Conservation (phyloP, 371 early-diverging fungal species). For the Rhizopus arrhizus region DNA sequence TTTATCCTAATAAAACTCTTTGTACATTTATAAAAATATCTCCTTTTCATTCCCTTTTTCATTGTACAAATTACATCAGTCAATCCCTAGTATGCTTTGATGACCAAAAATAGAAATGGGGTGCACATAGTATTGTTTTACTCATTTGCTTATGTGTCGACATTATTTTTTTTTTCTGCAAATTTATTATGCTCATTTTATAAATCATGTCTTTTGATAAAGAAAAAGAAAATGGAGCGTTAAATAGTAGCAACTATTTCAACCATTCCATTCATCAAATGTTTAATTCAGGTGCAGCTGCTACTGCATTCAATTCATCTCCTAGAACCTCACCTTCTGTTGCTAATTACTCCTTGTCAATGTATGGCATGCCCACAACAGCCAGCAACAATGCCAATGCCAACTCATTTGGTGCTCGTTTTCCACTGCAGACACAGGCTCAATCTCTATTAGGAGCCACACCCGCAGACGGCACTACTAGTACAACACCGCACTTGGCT, state of each 20-base stretch:
- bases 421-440: background rate
- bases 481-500: constrained; percentile 57
- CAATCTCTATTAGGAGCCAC: background rate
- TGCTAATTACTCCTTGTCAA: constrained; percentile 14
- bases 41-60: no score
- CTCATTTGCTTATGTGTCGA: constrained; percentile 1
- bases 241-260: constrained; percentile 21
- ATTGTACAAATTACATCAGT: no score
- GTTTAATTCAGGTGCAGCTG: constrained; percentile 3
- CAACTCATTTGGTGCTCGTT: constrained; percentile 2
- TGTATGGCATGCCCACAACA: constrained; percentile 13
- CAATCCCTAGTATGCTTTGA: background rate
- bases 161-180: background rate
- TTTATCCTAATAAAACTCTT: no score
- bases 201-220: constrained; percentile 24
- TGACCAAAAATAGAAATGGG: constrained; percentile 1
- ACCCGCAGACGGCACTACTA: constrained; percentile 1
- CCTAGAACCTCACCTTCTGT: constrained; percentile 26
- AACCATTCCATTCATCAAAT: constrained; percentile 21
- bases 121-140: background rate
- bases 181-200: constrained; percentile 4
- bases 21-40: no score
- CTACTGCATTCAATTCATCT: constrained; percentile 8
- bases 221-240: constrained; percentile 27
- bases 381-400: background rate